Evolutionary conservation across 805 yeast genomes (phyloP).

Genomic region (Hanseniaspora vineae): DNA sequence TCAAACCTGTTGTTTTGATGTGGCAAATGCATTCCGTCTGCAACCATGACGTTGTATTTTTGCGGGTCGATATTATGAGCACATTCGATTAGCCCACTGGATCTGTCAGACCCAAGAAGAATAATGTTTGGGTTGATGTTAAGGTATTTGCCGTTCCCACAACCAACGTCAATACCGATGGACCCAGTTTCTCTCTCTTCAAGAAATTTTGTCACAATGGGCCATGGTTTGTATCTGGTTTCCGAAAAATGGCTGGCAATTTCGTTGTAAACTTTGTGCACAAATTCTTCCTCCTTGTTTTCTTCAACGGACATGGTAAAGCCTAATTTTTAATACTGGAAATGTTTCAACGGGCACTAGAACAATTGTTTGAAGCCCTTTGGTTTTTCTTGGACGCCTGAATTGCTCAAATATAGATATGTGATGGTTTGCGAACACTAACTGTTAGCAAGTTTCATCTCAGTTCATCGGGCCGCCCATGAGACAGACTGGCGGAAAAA

Average conservation of each 20-base stretch:
- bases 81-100: slow-evolving; percentile 54
- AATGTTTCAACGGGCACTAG: too few species aligned
- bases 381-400: too few species aligned
- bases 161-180: slow-evolving; percentile 86
- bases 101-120: slow-evolving; percentile 63
- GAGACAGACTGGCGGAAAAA: too few species aligned
- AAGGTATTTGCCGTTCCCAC: slow-evolving; percentile 93
- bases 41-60: slow-evolving; percentile 45
- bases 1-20: slow-evolving; percentile 39
- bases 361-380: background rate
- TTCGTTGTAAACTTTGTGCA: slow-evolving; percentile 85
- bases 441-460: too few species aligned
- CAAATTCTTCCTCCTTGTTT: slow-evolving; percentile 59
- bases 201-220: slow-evolving; percentile 70
- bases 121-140: slow-evolving; percentile 54
- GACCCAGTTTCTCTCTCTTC: slow-evolving; percentile 35
- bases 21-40: slow-evolving; percentile 68
- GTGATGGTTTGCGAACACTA: too few species aligned
- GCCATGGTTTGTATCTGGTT: slow-evolving; percentile 95
- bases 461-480: too few species aligned
- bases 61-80: slow-evolving; percentile 32
- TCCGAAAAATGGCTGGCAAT: slow-evolving; percentile 89
- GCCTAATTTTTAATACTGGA: too few species aligned
- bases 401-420: too few species aligned
- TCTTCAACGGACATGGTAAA: slow-evolving; percentile 26